These are phyloP conservation scores for Talaromyces proteolyticus DNA, from an alignment of 495 filamentous ascomycete genomes.

Conservation along the genomic window DNA sequence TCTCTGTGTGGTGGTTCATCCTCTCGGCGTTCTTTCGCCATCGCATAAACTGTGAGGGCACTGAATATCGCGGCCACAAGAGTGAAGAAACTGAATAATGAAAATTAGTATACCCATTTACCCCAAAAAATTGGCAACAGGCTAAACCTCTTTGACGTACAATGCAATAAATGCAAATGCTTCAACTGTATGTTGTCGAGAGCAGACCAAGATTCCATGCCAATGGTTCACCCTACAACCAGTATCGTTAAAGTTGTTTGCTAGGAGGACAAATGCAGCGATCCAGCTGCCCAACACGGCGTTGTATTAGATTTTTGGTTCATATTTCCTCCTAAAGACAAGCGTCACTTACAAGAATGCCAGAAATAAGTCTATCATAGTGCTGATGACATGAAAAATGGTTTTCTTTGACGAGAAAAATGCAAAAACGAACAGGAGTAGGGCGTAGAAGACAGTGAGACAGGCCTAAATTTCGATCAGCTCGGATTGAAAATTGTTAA, in stretches of 20 bases:
- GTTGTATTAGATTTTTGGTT: not conserved
- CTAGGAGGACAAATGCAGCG: conserved; percentile 16
- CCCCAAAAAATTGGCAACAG: not conserved
- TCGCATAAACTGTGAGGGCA: not conserved
- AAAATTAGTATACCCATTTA: not conserved
- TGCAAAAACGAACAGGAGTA: not conserved
- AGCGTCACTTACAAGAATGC: conserved; percentile 9
- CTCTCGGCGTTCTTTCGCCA: not conserved
- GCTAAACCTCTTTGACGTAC: conserved; percentile 7
- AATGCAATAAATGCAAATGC: conserved; percentile 20
- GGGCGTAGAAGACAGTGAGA: not conserved
- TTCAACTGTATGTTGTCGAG: conserved; percentile 13
- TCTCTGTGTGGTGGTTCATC: not conserved
- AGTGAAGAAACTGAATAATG: not conserved
- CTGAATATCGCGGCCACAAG: not conserved
- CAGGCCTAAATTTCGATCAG: conserved; percentile 6
- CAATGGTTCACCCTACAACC: conserved; percentile 11
- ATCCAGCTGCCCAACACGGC: conserved; percentile 11
- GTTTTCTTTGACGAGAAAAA: not conserved
- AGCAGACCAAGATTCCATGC: conserved; percentile 13
- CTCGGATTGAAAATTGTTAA: conserved; percentile 5
- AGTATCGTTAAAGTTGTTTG: conserved; percentile 12
- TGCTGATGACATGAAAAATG: not conserved
- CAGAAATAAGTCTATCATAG: conserved; percentile 9
- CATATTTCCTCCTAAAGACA: conserved; percentile 11